A percentile compares a stretch with the other conserved stretches of the same genome.
These are phyloP conservation scores for Fraxinus velutina DNA, from an alignment of 305 asterid species.

Conservation along the genomic window DNA sequence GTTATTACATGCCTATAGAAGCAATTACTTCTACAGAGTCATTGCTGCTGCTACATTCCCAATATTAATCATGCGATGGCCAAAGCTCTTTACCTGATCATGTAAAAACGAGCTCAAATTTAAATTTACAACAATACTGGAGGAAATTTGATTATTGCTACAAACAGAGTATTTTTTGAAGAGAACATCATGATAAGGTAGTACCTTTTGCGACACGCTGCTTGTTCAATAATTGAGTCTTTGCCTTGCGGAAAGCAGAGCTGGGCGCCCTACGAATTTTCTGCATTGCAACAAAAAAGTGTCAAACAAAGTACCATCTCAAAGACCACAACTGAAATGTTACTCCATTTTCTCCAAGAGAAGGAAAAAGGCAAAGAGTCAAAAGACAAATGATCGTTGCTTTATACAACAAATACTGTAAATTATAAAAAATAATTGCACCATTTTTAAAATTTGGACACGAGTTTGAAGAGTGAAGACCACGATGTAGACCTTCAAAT, in stretches of 20 bases:
- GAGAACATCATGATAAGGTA: background rate
- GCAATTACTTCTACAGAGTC: constrained; percentile 40
- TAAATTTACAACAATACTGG: background rate
- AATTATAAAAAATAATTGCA: background rate
- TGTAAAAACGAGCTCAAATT: background rate
- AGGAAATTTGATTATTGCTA: background rate
- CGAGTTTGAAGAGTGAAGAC: background rate
- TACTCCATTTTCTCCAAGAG: background rate
- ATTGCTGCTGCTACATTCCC: constrained; percentile 3
- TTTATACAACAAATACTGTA: background rate
- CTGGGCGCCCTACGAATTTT: background rate
- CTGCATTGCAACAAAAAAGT: constrained; percentile 6
- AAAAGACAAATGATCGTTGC: background rate
- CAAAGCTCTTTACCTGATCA: constrained; percentile 9
- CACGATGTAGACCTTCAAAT: background rate
- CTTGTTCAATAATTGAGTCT: constrained; percentile 31
- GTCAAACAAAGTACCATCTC: background rate
- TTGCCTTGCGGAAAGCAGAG: constrained; percentile 25
- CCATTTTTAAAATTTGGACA: background rate
- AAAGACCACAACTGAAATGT: background rate
- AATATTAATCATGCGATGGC: background rate
- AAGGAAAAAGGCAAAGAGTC: background rate
- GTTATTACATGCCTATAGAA: constrained; percentile 29
- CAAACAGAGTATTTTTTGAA: background rate
- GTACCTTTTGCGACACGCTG: constrained; percentile 26